A percentile compares a stretch with the other conserved stretches of the same genome.
phyloP scores from a whole-genome alignment of 192 early-diverging fungal species.

The Phycomyces blakesleeanus region DNA sequence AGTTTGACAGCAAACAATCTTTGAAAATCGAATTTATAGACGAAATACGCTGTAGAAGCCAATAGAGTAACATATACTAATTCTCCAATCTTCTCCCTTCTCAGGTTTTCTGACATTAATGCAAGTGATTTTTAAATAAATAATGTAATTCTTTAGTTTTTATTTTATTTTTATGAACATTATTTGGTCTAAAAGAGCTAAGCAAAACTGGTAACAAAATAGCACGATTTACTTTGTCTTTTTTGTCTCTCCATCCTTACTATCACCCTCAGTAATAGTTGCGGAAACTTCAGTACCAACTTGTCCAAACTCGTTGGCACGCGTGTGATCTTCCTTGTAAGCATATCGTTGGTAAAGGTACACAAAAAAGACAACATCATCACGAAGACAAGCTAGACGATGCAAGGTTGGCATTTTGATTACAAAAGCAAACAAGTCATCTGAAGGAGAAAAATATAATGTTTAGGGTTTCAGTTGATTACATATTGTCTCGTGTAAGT shows the following conservation, averaged over 20 bases:
- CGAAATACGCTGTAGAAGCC: too few relatives aligned
- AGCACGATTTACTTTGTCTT: constrained; percentile 10
- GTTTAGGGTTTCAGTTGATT: not conserved
- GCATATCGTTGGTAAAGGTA: constrained; percentile 82
- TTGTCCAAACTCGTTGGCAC: constrained; percentile 90
- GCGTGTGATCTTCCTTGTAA: constrained; percentile 76
- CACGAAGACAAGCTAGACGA: constrained; percentile 77
- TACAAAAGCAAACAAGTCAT: constrained; percentile 91
- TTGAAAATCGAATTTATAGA: too few relatives aligned
- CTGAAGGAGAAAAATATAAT: constrained; percentile 25
- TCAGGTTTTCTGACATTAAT: too few relatives aligned
- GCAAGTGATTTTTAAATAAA: too few relatives aligned
- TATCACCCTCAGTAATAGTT: not conserved
- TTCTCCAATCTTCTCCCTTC: too few relatives aligned
- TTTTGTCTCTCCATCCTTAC: constrained; percentile 8
- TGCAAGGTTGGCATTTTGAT: constrained; percentile 94
- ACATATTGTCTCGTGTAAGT: not conserved
- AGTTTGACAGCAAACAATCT: too few relatives aligned
- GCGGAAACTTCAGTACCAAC: constrained; percentile 33
- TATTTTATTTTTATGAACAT: too few relatives aligned
- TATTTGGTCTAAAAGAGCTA: too few relatives aligned
- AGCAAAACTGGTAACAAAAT: too few relatives aligned
- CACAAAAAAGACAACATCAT: constrained; percentile 84
- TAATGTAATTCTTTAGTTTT: too few relatives aligned
- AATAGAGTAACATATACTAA: too few relatives aligned